These are phyloP conservation scores for Cryptococcus sp. DNA, from an alignment of 1,284 basidiomycete species.

Conservation along the genomic window DNA sequence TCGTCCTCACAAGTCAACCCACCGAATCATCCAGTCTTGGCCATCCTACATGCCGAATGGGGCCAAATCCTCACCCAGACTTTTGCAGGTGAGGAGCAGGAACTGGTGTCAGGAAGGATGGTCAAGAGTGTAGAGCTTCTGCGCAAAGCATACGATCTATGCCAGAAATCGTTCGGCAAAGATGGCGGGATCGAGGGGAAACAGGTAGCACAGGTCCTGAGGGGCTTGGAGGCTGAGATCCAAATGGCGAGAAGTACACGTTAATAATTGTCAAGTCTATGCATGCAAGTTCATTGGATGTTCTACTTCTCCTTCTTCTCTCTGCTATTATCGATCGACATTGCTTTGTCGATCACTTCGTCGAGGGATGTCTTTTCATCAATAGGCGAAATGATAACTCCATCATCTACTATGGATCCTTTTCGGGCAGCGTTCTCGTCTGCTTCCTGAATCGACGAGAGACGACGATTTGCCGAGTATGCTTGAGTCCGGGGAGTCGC, in stretches of 20 bases:
- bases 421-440: conserved; percentile 28
- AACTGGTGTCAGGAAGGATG: not conserved
- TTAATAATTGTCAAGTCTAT: not conserved
- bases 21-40: conserved; percentile 72
- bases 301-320: not conserved
- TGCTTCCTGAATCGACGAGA: not conserved
- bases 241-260: not conserved
- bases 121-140: not conserved
- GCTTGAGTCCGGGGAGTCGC: not conserved
- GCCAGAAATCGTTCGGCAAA: conserved; percentile 25
- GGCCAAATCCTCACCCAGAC: conserved; percentile 61
- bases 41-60: conserved; percentile 69
- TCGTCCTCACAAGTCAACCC: conserved; percentile 52
- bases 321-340: not conserved
- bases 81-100: not conserved
- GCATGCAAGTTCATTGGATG: not conserved
- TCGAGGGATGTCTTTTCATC: not conserved
- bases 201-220: not conserved
- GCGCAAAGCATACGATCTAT: not conserved
- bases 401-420: conserved; percentile 20
- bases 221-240: not conserved
- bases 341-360: not conserved
- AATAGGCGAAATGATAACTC: conserved; percentile 6
- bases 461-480: not conserved
- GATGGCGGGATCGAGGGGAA: conserved; percentile 5